Conservation (phyloP, 345 rosid genomes). For the Dipteronia dyeriana region DNA sequence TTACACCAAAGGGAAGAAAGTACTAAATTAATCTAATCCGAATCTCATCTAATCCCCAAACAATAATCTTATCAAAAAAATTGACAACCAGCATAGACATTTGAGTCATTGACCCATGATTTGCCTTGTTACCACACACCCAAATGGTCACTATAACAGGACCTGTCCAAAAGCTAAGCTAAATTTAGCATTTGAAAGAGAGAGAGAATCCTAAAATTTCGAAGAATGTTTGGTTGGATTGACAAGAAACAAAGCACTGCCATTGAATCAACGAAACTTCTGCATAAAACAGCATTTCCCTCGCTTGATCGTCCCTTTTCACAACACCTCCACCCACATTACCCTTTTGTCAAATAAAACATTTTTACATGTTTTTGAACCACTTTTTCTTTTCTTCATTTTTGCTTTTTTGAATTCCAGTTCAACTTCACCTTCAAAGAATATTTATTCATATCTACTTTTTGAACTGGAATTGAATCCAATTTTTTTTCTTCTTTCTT, state of each 20-base stretch:
- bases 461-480: conserved; percentile 19
- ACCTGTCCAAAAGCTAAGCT: conserved; percentile 24
- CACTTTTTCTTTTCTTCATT: not conserved
- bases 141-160: no score
- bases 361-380: conserved; percentile 37
- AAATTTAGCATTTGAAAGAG: conserved; percentile 20
- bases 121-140: no score
- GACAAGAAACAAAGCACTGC: conserved; percentile 19
- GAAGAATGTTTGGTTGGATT: conserved; percentile 31
- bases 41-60: not conserved
- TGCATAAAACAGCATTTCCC: conserved; percentile 33
- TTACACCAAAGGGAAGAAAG: no score
- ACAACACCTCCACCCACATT: conserved; percentile 27
- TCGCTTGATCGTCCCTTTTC: conserved; percentile 25
- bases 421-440: conserved; percentile 6
- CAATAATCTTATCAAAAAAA: no score
- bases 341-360: conserved; percentile 33
- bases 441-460: not conserved
- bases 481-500: not conserved
- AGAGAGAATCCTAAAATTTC: conserved; percentile 31
- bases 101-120: no score
- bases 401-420: conserved; percentile 20
- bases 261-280: conserved; percentile 40
- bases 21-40: no score
- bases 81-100: no score